Percentiles rank a stretch among this genome's conserved stretches.
Conservation (phyloP, 495 filamentous ascomycete species). For the Podospora fimiseda region DNA sequence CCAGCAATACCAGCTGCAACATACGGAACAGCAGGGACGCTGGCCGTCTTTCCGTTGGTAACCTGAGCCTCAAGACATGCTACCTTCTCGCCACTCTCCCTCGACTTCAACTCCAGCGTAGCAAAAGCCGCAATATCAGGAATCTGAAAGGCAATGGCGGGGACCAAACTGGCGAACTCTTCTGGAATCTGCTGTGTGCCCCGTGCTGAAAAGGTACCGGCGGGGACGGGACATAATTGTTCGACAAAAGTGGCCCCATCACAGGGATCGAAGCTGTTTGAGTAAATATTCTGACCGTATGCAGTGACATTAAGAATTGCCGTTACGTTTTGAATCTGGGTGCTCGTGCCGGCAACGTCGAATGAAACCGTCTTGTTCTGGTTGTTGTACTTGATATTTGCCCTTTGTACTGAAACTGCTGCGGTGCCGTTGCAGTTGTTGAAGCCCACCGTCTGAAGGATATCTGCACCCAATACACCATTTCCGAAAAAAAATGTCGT, state of each 20-base stretch:
- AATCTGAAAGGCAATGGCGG: conserved; percentile 82
- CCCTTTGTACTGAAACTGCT: conserved; percentile 61
- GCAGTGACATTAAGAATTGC: conserved; percentile 73
- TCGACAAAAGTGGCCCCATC: conserved; percentile 54
- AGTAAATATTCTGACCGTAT: conserved; percentile 79
- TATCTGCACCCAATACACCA: conserved; percentile 53
- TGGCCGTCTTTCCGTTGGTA: conserved; percentile 77
- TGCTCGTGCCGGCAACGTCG: conserved; percentile 75
- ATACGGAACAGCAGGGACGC: conserved; percentile 71
- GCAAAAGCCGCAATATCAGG: conserved; percentile 88
- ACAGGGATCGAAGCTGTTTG: conserved; percentile 78
- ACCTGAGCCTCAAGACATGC: conserved; percentile 81
- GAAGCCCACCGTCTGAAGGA: conserved; percentile 76
- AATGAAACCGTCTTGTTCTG: conserved; percentile 66
- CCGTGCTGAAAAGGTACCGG: conserved; percentile 63
- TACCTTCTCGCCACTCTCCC: conserved; percentile 53
- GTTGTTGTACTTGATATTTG: conserved; percentile 75
- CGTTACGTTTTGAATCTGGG: conserved; percentile 69
- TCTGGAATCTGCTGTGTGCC: conserved; percentile 65
- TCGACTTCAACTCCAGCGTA: conserved; percentile 64
- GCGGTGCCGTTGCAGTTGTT: conserved; percentile 62
- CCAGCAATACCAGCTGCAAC: conserved; percentile 83
- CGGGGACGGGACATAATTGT: conserved; percentile 79
- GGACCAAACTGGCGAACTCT: conserved; percentile 66
- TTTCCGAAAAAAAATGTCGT: conserved; percentile 27